These are phyloP conservation scores for Knoxdaviesia proteae DNA, from an alignment of 2,329 filamentous ascomycete genomes.

Conservation along the genomic window DNA sequence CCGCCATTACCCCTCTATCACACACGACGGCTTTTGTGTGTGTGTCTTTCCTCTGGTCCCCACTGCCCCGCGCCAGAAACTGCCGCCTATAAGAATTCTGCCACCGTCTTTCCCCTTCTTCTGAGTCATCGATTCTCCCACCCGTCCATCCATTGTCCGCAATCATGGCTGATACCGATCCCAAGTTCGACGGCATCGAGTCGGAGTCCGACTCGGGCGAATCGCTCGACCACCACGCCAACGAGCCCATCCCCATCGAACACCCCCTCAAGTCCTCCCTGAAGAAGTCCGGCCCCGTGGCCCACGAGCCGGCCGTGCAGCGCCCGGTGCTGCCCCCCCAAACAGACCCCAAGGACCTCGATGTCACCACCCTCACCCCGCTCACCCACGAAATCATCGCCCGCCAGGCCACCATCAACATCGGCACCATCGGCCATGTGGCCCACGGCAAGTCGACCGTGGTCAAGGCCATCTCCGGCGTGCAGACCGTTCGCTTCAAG, in stretches of 20 bases:
- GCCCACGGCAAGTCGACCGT: slow-evolving; percentile 98
- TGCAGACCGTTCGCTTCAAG: slow-evolving; percentile 98
- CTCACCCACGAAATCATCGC: slow-evolving; percentile 93
- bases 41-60: too few species aligned
- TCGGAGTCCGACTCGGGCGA: slow-evolving; percentile 48
- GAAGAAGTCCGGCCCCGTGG: slow-evolving; percentile 44
- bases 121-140: neutral
- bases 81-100: too few species aligned
- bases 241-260: slow-evolving; percentile 28
- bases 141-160: neutral
- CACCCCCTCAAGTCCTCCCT: slow-evolving; percentile 66
- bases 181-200: slow-evolving; percentile 54
- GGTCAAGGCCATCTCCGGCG: slow-evolving; percentile 95
- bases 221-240: slow-evolving; percentile 36
- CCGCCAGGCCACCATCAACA: slow-evolving; percentile 95
- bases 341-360: slow-evolving; percentile 76
- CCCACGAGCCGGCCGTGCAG: slow-evolving; percentile 33
- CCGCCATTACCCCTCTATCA: too few species aligned
- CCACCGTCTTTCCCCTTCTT: too few species aligned
- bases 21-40: too few species aligned
- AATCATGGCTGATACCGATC: slow-evolving; percentile 34
- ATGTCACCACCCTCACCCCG: slow-evolving; percentile 60
- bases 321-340: slow-evolving; percentile 52
- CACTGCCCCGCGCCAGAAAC: too few species aligned
- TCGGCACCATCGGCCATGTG: slow-evolving; percentile 95